Evolutionary conservation across 2,329 filamentous ascomycete species (phyloP).

Genomic region (Aspergillus brasiliensis): DNA sequence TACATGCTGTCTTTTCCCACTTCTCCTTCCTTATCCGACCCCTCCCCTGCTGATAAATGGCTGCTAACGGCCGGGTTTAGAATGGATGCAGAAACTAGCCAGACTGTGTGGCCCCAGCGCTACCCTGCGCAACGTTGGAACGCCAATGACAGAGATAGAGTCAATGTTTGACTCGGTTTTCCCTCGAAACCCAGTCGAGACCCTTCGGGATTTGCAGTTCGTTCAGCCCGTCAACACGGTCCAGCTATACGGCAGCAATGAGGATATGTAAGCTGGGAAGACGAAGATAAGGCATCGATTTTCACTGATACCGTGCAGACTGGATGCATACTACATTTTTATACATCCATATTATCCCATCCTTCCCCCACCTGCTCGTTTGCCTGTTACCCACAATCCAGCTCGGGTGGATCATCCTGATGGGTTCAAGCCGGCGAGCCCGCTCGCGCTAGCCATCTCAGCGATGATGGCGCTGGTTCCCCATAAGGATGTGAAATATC

Average conservation of each 20-base stretch:
- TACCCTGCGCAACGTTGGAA: conserved; percentile 51
- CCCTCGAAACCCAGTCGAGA: conserved; percentile 5
- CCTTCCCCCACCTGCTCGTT: conserved; percentile 25
- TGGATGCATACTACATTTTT: conserved; percentile 36
- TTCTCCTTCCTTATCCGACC: too few relatives aligned
- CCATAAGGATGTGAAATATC: conserved; percentile 22
- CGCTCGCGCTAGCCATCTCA: conserved; percentile 30
- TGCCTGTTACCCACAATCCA: conserved; percentile 20
- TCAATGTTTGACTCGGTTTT: conserved; percentile 49
- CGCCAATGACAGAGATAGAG: conserved; percentile 52
- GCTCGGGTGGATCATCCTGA: background rate
- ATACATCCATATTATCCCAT: conserved; percentile 35
- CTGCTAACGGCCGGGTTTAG: conserved; percentile 2
- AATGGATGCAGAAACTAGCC: conserved; percentile 21
- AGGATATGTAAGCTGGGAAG: conserved; percentile 42
- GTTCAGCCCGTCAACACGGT: conserved; percentile 27
- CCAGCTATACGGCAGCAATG: conserved; percentile 47
- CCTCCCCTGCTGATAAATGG: background rate
- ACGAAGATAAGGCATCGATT: background rate
- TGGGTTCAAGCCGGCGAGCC: conserved; percentile 25
- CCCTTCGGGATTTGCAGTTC: background rate
- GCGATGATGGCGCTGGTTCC: conserved; percentile 33
- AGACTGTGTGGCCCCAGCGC: conserved; percentile 49
- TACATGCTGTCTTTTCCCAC: background rate
- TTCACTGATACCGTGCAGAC: conserved; percentile 17